Evolutionary conservation across 2,329 filamentous ascomycete species (phyloP).

Genomic region (Colletotrichum kahawae): DNA sequence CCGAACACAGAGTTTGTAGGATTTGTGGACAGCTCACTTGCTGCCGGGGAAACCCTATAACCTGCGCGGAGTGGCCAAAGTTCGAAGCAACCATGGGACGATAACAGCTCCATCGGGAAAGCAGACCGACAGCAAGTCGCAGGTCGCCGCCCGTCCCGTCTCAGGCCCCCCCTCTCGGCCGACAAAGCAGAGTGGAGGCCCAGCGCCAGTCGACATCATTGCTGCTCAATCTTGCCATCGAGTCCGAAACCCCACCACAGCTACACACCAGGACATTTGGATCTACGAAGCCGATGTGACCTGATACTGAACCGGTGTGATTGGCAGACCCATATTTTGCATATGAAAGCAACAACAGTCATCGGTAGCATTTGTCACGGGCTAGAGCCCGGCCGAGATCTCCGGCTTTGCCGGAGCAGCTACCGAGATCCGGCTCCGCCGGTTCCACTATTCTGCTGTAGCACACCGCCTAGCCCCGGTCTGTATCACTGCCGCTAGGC

Average conservation of each 20-base stretch:
- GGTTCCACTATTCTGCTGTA: no score
- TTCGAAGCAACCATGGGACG: neutral
- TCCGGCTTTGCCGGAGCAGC: no score
- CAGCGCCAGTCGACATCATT: neutral
- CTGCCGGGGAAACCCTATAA: neutral
- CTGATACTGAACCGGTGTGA: constrained; percentile 11
- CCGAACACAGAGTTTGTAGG: neutral
- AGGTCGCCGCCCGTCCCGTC: neutral
- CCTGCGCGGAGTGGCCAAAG: neutral
- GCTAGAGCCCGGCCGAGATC: no score
- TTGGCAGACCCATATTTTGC: neutral
- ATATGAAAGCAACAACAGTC: no score
- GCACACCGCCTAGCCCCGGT: no score
- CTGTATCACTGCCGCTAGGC: no score
- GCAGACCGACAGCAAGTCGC: neutral
- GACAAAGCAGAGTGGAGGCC: neutral
- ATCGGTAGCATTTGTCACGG: neutral
- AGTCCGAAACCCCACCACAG: neutral
- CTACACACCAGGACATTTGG: neutral
- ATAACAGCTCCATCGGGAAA: neutral
- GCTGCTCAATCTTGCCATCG: neutral
- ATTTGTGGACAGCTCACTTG: neutral
- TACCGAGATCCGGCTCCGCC: no score
- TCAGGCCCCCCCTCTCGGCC: neutral
- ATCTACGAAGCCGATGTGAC: neutral